Conservation (phyloP, 257 asterid species). For the Fraxinus anomala region DNA sequence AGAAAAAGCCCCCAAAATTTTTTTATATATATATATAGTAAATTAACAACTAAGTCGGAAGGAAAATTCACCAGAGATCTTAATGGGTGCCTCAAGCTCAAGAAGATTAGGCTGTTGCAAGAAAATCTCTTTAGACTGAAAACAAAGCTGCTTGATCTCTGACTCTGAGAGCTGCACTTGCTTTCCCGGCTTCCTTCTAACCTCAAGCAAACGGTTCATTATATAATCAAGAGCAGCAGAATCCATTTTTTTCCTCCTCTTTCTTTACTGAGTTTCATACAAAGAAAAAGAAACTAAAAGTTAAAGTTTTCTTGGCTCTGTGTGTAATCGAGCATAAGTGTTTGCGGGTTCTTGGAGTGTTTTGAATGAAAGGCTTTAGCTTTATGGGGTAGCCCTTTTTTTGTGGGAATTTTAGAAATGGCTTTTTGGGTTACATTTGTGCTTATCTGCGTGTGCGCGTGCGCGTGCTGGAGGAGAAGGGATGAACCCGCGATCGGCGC, state of each 20-base stretch:
- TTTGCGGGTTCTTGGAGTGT: conserved; percentile 32
- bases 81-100: conserved; percentile 91
- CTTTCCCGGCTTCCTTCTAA: conserved; percentile 76
- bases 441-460: neutral
- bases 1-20: neutral
- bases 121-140: conserved; percentile 68
- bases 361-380: conserved; percentile 13
- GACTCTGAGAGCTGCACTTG: conserved; percentile 86
- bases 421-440: neutral
- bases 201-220: conserved; percentile 74
- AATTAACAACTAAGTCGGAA: neutral
- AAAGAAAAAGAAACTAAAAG: neutral
- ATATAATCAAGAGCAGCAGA: conserved; percentile 58
- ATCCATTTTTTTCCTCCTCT: conserved; percentile 45
- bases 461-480: too few relatives aligned
- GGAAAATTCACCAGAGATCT: conserved; percentile 66
- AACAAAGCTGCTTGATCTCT: conserved; percentile 77
- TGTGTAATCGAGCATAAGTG: conserved; percentile 30
- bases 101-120: conserved; percentile 85
- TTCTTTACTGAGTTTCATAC: conserved; percentile 10
- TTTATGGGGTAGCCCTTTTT: neutral
- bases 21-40: too few relatives aligned
- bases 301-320: neutral
- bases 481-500: too few relatives aligned
- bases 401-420: neutral